These are phyloP conservation scores for Calonectria naviculata DNA, from an alignment of 2,329 filamentous ascomycete genomes.

Conservation along the genomic window DNA sequence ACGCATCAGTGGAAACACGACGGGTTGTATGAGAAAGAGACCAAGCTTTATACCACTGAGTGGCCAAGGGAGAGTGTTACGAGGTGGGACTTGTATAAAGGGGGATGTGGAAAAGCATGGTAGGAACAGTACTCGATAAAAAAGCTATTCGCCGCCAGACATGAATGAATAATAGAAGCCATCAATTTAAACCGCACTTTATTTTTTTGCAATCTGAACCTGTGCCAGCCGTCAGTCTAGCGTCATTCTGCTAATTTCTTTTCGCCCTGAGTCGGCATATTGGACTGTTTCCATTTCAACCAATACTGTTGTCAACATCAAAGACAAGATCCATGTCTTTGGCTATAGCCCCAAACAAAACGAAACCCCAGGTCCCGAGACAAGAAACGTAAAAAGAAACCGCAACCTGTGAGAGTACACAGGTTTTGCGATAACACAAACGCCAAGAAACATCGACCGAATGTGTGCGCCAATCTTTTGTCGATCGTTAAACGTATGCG, in stretches of 20 bases:
- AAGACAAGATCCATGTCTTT: neutral
- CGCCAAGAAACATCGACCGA: neutral
- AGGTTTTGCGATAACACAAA: neutral
- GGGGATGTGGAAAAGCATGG: constrained; percentile 9
- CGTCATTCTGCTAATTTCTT: neutral
- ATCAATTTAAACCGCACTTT: constrained; percentile 21
- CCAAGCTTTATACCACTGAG: constrained; percentile 10
- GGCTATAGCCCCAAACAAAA: neutral
- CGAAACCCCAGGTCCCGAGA: neutral
- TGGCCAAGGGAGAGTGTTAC: constrained; percentile 24
- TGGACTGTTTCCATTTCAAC: neutral
- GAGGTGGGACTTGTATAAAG: constrained; percentile 31
- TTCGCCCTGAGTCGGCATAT: neutral
- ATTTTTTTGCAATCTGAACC: neutral
- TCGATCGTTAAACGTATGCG: neutral
- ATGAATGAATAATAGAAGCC: constrained; percentile 41
- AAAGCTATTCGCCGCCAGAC: constrained; percentile 21
- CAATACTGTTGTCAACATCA: neutral
- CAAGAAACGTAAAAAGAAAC: neutral
- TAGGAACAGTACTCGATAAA: constrained; percentile 28
- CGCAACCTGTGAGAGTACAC: neutral
- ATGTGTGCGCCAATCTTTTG: neutral
- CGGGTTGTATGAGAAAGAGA: constrained; percentile 16
- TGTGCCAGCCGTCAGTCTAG: neutral
- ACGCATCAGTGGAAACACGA: neutral